A percentile compares a stretch with the other conserved stretches of the same genome.
Evolutionary conservation across 2,329 filamentous ascomycete species (phyloP).

Genomic region (Didymella pinodella): DNA sequence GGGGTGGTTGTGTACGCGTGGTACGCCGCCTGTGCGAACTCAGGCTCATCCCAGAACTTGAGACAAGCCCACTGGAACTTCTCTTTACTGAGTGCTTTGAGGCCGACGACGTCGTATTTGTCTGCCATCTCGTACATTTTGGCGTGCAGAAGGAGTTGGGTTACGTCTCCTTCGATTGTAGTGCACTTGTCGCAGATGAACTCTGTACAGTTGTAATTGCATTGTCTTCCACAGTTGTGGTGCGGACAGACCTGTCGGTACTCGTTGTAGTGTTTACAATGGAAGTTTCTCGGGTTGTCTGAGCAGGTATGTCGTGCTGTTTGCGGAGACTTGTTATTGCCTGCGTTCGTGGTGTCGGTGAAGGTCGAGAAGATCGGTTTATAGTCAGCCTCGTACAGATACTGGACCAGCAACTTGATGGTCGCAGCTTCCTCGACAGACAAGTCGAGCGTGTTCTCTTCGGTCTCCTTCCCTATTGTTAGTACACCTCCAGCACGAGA

Average conservation of each 20-base stretch:
- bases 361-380: background rate
- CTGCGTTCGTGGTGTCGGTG: background rate
- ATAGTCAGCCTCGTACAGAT: background rate
- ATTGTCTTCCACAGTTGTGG: background rate
- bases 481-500: background rate
- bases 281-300: background rate
- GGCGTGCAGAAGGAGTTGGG: constrained; percentile 15
- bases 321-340: background rate
- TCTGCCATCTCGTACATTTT: constrained; percentile 28
- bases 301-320: background rate
- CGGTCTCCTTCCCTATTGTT: background rate
- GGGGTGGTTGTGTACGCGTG: constrained; percentile 34
- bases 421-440: background rate
- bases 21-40: constrained; percentile 35
- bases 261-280: too few species aligned
- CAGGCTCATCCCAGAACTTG: constrained; percentile 27
- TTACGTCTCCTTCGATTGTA: background rate
- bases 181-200: background rate
- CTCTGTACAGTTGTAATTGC: background rate
- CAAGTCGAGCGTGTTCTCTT: background rate
- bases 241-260: background rate
- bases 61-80: constrained; percentile 21
- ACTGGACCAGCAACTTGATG: background rate
- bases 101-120: constrained; percentile 19
- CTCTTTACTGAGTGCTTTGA: constrained; percentile 16